These are phyloP conservation scores for Xylaria sp. DNA, from an alignment of 2,329 filamentous ascomycete genomes.

Conservation along the genomic window DNA sequence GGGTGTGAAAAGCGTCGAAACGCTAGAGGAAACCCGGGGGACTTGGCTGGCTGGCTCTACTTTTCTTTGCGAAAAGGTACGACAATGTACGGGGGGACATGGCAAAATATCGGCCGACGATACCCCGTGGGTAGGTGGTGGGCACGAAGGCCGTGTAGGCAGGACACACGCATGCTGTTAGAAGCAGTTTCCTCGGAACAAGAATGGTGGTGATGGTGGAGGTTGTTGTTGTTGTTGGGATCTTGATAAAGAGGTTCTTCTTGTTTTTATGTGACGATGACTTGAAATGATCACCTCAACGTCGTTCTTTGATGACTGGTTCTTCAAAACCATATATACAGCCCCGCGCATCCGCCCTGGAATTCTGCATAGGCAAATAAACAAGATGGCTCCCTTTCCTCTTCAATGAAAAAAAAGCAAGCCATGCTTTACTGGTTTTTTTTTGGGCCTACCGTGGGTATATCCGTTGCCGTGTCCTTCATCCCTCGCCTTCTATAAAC, in stretches of 20 bases:
- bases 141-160: conserved; percentile 38
- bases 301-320: conserved; percentile 40
- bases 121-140: conserved; percentile 22
- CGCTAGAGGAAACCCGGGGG: conserved; percentile 18
- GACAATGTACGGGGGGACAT: conserved; percentile 7
- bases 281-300: conserved; percentile 28
- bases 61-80: conserved; percentile 27
- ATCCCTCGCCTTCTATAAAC: conserved; percentile 28
- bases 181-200: conserved; percentile 33
- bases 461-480: conserved; percentile 30
- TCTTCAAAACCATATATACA: conserved; percentile 41
- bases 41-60: conserved; percentile 6
- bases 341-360: conserved; percentile 45
- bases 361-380: conserved; percentile 51
- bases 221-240: conserved; percentile 25
- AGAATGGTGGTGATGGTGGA: conserved; percentile 9
- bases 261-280: conserved; percentile 31
- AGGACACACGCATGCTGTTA: conserved; percentile 36
- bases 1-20: not conserved
- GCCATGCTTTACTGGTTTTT: conserved; percentile 29
- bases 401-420: conserved; percentile 17
- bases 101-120: conserved; percentile 30
- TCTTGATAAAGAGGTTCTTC: conserved; percentile 32
- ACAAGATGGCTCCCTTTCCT: conserved; percentile 36
- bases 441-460: conserved; percentile 27